Base-by-base conservation (phyloP, 805 yeast genomes). In the Lipomyces yamadae region DNA sequence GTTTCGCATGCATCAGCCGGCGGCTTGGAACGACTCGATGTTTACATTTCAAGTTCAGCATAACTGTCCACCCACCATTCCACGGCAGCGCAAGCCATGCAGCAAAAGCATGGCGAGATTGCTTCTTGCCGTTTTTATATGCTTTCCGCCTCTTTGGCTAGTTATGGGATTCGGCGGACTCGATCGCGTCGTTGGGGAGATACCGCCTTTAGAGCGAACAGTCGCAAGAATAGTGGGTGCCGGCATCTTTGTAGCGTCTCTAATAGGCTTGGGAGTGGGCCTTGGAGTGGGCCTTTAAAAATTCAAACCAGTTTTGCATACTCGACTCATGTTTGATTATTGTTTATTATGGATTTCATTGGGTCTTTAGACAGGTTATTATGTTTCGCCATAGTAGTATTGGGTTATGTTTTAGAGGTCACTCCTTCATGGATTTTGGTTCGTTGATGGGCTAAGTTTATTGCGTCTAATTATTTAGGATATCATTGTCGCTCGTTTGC, bases 111-210 rank as follows among this genome's bases (percentile, higher is more conserved):
- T 62, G 34, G 74, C 79, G 10, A 35, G 69, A n/a, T 37, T 67
- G 5, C 58, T 76, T 18, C 61, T 78, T 34, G 50, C 63, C 1
- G 64, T 55, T 18, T 76, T 74, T 55, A 15, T 69, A 0, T 37
- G 71, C 32, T 78, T 80, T 66, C 82, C 82, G 2, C 82, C 82
- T 18, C 60, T 74, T 33, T 79, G 80, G 80, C 63, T 80, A 45
- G 74, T 80, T 4, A 66, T 80, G 54, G 80, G 77, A n/a, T 63
- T 72, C 2, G 82, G 82, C 6, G 75, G 71, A 65, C 72, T 78
- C 50, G 82, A 80, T 64, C 39, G 62, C 3, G 66, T 70, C 2
- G 66, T 74, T 2, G 82, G 82, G 4, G 72, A 70, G 39, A 65
- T 80, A 1, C 76, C 78, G 42, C 65, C 72, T 34, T 29, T 69